Evolutionary conservation across 2,329 filamentous ascomycete genomes (phyloP), one percentile per base, ranked within the genome.

Genomic region (Lasiodiplodia sp.): DNA sequence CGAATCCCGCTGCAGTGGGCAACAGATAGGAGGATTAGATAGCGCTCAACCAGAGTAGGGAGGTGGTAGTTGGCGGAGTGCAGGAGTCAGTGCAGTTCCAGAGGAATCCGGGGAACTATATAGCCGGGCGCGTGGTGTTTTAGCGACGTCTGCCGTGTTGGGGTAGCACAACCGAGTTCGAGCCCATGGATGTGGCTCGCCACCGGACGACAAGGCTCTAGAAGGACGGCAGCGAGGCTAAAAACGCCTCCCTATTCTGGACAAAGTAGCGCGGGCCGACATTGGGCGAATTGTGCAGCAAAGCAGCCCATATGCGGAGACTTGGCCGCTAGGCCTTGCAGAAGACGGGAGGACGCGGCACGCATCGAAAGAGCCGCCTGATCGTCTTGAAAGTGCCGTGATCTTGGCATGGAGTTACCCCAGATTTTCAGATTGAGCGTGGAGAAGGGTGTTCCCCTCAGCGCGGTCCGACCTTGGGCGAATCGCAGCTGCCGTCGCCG

Each of bases 361-460:
- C 3, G 40, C 38, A 7, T 34, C 25, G 7, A 28, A 23, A 38
- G 60, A 64, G 60, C 60, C 60, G 60, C 60, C 37, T 51, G 60
- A 38, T 37, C 28, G 40, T 11, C 44, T 38, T 52, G 47, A 25
- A n/a, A 2, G 23, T 4, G 31, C 44, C 28, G 23, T 31, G n/a
- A 7, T 18, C 44, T 64, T 64, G 47, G 60, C 60, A n/a, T 49
- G 28, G 28, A 52, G 60, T 49, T 64, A 64, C 60, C 60, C 60
- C 60, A 49, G 60, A 64, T 64, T 64, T 64, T 34, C 60, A 31
- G 31, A 38, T 47, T 31, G 14, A 38, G 21, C 11, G 25, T 14
- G 58, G 40, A 44, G 58, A 51, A 23, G 16, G 18, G 44, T 21
- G 44, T 10, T n/a, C n/a, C 25, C 18, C 18, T 6, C 38, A 60